Percentiles rank a stretch among this genome's conserved stretches.
These are phyloP conservation scores for Begonia loranthoides DNA, from an alignment of 306 rosid species.

Conservation along the genomic window DNA sequence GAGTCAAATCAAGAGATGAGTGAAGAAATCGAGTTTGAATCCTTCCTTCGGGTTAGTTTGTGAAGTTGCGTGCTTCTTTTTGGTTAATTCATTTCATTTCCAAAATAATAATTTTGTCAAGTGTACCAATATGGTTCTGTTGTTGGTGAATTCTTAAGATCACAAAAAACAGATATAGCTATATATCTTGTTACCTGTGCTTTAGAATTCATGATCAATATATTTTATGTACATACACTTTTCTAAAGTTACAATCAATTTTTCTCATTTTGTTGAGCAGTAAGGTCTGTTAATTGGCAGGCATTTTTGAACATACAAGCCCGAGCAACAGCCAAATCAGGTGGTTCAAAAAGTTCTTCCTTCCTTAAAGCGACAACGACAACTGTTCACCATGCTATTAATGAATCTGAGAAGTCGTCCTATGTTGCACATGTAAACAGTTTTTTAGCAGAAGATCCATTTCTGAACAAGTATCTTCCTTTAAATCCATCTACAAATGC, in stretches of 20 bases:
- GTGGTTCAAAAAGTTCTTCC: constrained; percentile 55
- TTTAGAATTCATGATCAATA: too few species aligned
- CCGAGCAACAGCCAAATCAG: constrained; percentile 40
- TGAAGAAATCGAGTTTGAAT: constrained; percentile 76
- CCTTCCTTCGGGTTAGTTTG: constrained; percentile 67
- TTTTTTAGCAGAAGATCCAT: constrained; percentile 72
- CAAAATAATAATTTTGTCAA: too few species aligned
- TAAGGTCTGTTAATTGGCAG: constrained; percentile 31
- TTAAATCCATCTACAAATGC: constrained; percentile 62
- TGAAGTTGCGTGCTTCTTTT: background rate
- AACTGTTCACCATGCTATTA: constrained; percentile 73
- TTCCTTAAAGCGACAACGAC: constrained; percentile 91
- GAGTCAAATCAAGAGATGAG: constrained; percentile 31
- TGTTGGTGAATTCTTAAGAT: too few species aligned
- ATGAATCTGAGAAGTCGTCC: constrained; percentile 88
- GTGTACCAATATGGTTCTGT: too few species aligned
- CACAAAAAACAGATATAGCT: too few species aligned
- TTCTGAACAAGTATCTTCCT: constrained; percentile 75
- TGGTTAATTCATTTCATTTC: background rate
- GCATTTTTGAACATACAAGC: constrained; percentile 61
- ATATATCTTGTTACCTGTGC: too few species aligned
- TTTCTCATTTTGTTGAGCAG: background rate
- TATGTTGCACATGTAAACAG: constrained; percentile 83
- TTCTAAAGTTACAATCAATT: too few species aligned
- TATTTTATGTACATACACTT: too few species aligned